phyloP scores from a whole-genome alignment of 495 filamentous ascomycete species.

The Penicillium lagena region DNA sequence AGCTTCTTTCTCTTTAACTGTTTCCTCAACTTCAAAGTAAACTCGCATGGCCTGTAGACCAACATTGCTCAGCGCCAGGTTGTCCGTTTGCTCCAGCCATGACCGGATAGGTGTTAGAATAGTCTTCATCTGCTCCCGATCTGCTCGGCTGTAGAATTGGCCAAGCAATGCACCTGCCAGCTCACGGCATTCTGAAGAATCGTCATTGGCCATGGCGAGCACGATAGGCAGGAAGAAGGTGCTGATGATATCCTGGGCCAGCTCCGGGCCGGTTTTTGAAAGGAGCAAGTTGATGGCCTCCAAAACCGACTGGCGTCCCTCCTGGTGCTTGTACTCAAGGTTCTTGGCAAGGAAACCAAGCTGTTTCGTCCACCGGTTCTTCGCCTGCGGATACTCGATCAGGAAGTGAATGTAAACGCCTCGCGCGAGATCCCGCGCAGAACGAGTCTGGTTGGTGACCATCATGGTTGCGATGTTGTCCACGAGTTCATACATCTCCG shows the following conservation, averaged over 20 bases:
- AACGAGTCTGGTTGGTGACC: conserved; percentile 88
- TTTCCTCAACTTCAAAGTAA: conserved; percentile 66
- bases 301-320: conserved; percentile 85
- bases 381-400: conserved; percentile 88
- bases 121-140: conserved; percentile 60
- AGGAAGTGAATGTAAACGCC: conserved; percentile 91
- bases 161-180: conserved; percentile 76
- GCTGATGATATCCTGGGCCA: conserved; percentile 72
- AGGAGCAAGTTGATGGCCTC: conserved; percentile 80
- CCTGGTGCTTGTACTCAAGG: conserved; percentile 79
- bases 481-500: conserved; percentile 83
- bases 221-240: conserved; percentile 84
- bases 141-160: conserved; percentile 70
- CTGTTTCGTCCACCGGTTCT: conserved; percentile 81
- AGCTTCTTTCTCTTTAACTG: conserved; percentile 57
- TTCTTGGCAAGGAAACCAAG: conserved; percentile 84
- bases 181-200: conserved; percentile 75
- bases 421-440: conserved; percentile 77
- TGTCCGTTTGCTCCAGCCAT: conserved; percentile 72
- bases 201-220: conserved; percentile 80
- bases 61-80: conserved; percentile 60
- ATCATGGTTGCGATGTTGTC: conserved; percentile 87
- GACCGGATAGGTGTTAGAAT: conserved; percentile 62
- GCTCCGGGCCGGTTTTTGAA: conserved; percentile 70
- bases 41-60: conserved; percentile 75